phyloP scores from a whole-genome alignment of 352 stramenopile genomes.

The Globisporangium uncinulatum region DNA sequence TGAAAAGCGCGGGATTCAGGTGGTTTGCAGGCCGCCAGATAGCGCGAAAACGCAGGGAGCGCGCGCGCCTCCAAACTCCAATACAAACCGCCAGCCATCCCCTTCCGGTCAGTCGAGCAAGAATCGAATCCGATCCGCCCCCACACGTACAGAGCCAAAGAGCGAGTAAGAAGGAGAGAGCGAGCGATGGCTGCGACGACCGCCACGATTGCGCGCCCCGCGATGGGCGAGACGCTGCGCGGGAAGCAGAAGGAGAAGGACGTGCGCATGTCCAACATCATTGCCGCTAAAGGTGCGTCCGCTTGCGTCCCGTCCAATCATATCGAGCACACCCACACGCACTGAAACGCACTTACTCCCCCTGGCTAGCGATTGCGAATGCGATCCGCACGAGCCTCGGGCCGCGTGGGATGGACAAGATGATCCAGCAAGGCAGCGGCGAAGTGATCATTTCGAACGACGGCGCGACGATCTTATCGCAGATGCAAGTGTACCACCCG shows the following conservation, averaged over 20 bases:
- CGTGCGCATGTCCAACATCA: conserved; percentile 98
- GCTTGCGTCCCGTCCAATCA: too few species aligned
- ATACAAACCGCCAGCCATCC: conserved; percentile 1
- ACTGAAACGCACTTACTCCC: neutral
- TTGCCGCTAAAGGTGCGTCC: conserved; percentile 93
- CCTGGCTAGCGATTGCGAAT: conserved; percentile 91
- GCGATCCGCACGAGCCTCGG: conserved; percentile 97
- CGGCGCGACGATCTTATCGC: conserved; percentile 97
- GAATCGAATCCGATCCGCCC: conserved; percentile 11
- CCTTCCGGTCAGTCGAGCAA: conserved; percentile 2
- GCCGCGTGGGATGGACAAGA: conserved; percentile 99
- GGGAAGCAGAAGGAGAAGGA: conserved; percentile 96
- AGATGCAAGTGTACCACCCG: conserved; percentile 99
- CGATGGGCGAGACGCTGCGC: conserved; percentile 68
- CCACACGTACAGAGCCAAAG: conserved; percentile 3
- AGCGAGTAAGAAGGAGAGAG: neutral
- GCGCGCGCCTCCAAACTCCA: neutral
- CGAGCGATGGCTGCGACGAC: conserved; percentile 25
- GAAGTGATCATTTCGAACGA: conserved; percentile 99
- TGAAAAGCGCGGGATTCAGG: neutral
- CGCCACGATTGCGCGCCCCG: conserved; percentile 50
- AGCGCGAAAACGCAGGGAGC: neutral
- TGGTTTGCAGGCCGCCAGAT: neutral
- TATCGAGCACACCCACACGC: too few species aligned
- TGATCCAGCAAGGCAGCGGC: conserved; percentile 97